Evolutionary conservation across 2,329 filamentous ascomycete genomes (phyloP).

Genomic region (Amauroascus niger): DNA sequence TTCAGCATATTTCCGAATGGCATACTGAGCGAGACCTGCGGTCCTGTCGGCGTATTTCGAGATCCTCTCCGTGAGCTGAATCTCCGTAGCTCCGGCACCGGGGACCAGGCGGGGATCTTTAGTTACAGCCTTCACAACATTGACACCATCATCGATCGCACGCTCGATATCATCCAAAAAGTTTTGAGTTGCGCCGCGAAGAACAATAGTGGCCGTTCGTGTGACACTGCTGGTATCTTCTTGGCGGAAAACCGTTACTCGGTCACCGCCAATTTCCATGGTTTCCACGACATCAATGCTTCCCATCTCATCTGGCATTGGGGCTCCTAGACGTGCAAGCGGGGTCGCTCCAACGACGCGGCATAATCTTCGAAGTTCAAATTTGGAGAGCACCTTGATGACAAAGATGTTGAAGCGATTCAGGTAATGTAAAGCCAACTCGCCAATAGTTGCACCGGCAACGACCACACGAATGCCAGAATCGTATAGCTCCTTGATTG

Average conservation of each 20-base stretch:
- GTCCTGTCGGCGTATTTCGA: constrained; percentile 86
- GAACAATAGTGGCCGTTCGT: constrained; percentile 83
- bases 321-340: constrained; percentile 86
- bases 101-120: constrained; percentile 84
- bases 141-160: constrained; percentile 94
- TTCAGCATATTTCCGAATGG: constrained; percentile 94
- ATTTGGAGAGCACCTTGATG: constrained; percentile 96
- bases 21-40: constrained; percentile 84
- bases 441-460: constrained; percentile 86
- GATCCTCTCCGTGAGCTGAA: constrained; percentile 87
- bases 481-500: constrained; percentile 93
- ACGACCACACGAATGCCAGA: constrained; percentile 85
- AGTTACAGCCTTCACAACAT: constrained; percentile 96
- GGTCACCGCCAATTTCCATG: constrained; percentile 91
- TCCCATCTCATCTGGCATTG: constrained; percentile 99
- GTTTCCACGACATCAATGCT: constrained; percentile 92
- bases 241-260: constrained; percentile 96
- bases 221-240: constrained; percentile 70
- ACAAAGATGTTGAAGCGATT: constrained; percentile 94
- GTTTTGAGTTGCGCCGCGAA: constrained; percentile 94
- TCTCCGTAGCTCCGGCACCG: constrained; percentile 87
- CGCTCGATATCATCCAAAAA: constrained; percentile 95
- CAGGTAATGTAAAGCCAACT: constrained; percentile 92
- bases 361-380: constrained; percentile 88
- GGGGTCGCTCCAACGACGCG: constrained; percentile 93